Conservation (phyloP, 139 green algal genomes). For the Volvox africanus region DNA sequence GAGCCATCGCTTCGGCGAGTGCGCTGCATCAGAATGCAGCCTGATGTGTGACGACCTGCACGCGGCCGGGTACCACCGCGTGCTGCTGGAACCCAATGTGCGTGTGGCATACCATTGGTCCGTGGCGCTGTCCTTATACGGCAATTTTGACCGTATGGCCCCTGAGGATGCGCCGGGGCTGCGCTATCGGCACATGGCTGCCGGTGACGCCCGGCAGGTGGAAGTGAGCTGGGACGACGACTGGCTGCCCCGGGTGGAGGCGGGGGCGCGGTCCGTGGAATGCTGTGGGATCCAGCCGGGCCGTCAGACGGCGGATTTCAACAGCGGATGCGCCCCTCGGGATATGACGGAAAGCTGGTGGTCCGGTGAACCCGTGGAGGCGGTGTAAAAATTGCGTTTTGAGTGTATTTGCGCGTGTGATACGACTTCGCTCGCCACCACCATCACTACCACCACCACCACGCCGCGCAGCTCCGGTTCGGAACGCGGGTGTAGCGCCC, state of each 20-base stretch:
- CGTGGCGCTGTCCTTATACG: background rate
- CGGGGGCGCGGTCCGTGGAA: slow-evolving; percentile 19
- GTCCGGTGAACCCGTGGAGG: background rate
- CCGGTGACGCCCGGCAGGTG: background rate
- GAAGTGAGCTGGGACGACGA: background rate
- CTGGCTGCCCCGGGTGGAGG: background rate
- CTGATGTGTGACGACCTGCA: slow-evolving; percentile 73
- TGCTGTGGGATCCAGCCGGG: slow-evolving; percentile 63
- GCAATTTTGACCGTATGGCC: background rate
- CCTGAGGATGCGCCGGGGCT: background rate
- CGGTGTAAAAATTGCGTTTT: background rate
- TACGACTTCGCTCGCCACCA: too few relatives aligned
- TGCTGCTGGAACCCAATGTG: slow-evolving; percentile 76
- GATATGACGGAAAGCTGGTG: slow-evolving; percentile 38
- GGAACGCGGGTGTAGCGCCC: too few relatives aligned
- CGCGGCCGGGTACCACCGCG: slow-evolving; percentile 48
- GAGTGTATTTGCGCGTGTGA: too few relatives aligned
- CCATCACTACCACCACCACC: too few relatives aligned
- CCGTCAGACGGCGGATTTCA: slow-evolving; percentile 57
- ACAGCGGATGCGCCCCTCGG: slow-evolving; percentile 53
- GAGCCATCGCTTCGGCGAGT: slow-evolving; percentile 55
- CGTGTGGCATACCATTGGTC: slow-evolving; percentile 55
- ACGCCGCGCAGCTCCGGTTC: too few relatives aligned
- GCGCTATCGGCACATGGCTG: background rate
- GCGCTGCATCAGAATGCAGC: slow-evolving; percentile 69